A percentile compares a stretch with the other conserved stretches of the same genome.
Evolutionary conservation across 495 filamentous ascomycete species (phyloP).

Genomic region (Annulohypoxylon moriforme): DNA sequence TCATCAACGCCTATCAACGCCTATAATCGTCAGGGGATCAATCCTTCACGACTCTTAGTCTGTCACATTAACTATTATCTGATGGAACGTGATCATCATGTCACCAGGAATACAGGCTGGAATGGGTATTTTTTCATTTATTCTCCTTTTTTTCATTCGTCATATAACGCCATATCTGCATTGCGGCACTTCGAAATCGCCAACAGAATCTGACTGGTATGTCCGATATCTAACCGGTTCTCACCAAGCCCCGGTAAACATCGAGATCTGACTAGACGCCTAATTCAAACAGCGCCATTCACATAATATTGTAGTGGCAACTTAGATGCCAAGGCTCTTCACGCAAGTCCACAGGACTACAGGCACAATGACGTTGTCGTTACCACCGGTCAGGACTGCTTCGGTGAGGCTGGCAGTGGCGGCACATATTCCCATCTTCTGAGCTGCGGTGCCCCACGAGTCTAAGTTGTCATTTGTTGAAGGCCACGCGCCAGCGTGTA

Average conservation of each 20-base stretch:
- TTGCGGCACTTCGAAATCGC: not conserved
- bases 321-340: slow-evolving; percentile 75
- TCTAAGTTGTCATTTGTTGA: slow-evolving; percentile 42
- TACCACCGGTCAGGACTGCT: slow-evolving; percentile 94
- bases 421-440: slow-evolving; percentile 75
- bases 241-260: slow-evolving; percentile 4
- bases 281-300: not conserved
- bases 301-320: slow-evolving; percentile 10
- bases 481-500: slow-evolving; percentile 77
- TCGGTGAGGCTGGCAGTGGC: slow-evolving; percentile 89
- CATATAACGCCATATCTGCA: not conserved
- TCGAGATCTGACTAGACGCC: slow-evolving; percentile 5
- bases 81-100: not conserved
- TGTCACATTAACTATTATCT: not conserved
- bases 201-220: slow-evolving; percentile 17
- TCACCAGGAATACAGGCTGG: not conserved
- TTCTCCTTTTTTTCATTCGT: slow-evolving; percentile 1
- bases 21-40: not conserved
- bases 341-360: slow-evolving; percentile 92
- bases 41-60: not conserved
- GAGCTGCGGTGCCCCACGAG: slow-evolving; percentile 40
- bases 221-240: slow-evolving; percentile 15
- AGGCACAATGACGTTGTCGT: slow-evolving; percentile 99
- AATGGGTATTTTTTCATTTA: not conserved
- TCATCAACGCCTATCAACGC: too few species aligned